Base-by-base conservation (phyloP, 768 basidiomycete genomes). In the Multifurca ochricompacta region DNA sequence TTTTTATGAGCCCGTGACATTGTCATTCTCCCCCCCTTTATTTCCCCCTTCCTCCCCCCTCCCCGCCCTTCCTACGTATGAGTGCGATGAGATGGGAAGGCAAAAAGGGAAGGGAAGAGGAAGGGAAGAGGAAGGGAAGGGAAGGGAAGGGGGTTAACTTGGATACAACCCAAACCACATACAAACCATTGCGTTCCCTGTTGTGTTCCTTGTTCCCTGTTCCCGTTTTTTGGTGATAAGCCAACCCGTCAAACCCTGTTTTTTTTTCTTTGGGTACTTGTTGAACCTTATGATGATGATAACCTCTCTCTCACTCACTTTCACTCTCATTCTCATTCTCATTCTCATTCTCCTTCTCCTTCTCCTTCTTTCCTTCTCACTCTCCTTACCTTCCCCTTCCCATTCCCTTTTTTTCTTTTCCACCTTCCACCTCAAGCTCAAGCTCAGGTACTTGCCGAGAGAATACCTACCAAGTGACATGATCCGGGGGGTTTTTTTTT, bases 191-290 rank as follows among this genome's bases (percentile, higher is more conserved):
- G n/a, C n/a, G n/a, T n/a, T n/a, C n/a, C n/a, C n/a, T n/a, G n/a
- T n/a, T n/a, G 14, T 21, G 14, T 21, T 13, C 10, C 10, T 10
- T 14, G 34, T 31, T 40, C 48, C 54, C 19, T 46, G 31, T 56
- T 49, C 55, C 51, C 44, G 55, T 56, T 56, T 44, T 41, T 47
- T 45, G 55, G 55, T 56, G 49, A 47, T 40, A 21, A 27, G 18
- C 19, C 37, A 31, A 39, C n/a, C 23, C 32, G 42, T 46, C 48
- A 40, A 56, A 51, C 54, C 42, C 54, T 54, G 53, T 31, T 50
- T 50, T 40, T 49, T 19, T 44, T 35, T 41, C 46, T 27, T 37
- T 42, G n/a, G 39, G 54, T 27, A 19, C 32, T 30, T 37, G 36
- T 23, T 35, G 43, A 52, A 47, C 44, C 36, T 51, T 47, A 56